Conservation (phyloP, 1,284 basidiomycete genomes). For the Schizophyllum commune region DNA sequence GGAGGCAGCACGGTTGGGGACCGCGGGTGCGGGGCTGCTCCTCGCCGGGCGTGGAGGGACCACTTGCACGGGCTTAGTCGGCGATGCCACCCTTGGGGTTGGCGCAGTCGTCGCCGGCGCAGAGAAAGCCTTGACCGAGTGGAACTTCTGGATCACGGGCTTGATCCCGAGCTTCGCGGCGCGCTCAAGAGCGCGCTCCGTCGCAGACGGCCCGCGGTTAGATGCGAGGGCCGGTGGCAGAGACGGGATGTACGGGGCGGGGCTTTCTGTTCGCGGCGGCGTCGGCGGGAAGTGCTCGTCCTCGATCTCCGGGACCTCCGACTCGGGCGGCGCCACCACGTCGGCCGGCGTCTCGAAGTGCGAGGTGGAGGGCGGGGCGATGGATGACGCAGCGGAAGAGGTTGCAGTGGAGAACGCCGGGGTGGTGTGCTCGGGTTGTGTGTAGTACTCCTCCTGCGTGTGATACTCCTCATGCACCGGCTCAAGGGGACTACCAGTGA, state of each 20-base stretch:
- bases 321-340: background rate
- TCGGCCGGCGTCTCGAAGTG: background rate
- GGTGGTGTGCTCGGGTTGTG: background rate
- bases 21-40: background rate
- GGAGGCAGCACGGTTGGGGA: background rate
- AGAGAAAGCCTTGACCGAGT: background rate
- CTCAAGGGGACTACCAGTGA: background rate
- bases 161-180: background rate
- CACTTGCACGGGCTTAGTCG: background rate
- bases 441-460: background rate
- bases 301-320: background rate
- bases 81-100: background rate
- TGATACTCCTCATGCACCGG: background rate
- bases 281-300: background rate
- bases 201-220: background rate
- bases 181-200: background rate
- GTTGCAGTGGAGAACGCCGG: background rate
- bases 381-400: constrained; percentile 1
- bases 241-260: background rate
- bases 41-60: background rate
- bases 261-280: background rate
- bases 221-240: background rate
- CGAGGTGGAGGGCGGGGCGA: constrained; percentile 5
- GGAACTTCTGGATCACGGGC: background rate
- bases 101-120: background rate